phyloP scores from a whole-genome alignment of 1,284 basidiomycete genomes.

The Hortiboletus rubellus region DNA sequence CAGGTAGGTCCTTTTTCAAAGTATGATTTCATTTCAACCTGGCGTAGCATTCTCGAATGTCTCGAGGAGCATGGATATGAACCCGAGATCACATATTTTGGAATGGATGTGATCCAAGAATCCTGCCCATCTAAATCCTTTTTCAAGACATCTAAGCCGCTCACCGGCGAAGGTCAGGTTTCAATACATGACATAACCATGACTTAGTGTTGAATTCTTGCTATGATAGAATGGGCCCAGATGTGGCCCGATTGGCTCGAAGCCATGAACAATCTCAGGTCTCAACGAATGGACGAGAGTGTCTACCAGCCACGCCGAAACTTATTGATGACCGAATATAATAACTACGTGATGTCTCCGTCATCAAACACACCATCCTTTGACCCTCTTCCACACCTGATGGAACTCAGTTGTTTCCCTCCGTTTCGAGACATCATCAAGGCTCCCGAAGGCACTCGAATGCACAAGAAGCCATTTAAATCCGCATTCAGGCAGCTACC shows the following conservation, averaged over 20 bases:
- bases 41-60: constrained; percentile 9
- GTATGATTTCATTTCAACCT: no score
- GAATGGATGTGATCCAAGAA: neutral
- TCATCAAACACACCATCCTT: neutral
- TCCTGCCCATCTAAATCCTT: neutral
- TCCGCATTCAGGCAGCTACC: constrained; percentile 17
- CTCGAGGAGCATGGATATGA: constrained; percentile 9
- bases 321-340: neutral
- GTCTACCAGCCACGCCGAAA: constrained; percentile 15
- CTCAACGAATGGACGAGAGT: neutral
- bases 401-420: constrained; percentile 7
- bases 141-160: constrained; percentile 7
- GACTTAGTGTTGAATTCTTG: no score
- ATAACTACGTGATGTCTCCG: neutral
- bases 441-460: neutral
- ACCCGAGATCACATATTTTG: constrained; percentile 2
- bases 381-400: constrained; percentile 14
- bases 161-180: constrained; percentile 13
- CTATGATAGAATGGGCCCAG: constrained; percentile 7
- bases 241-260: constrained; percentile 4
- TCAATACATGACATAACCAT: no score
- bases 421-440: constrained; percentile 12
- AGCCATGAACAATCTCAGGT: constrained; percentile 6
- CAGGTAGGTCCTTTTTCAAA: neutral
- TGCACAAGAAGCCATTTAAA: constrained; percentile 1